These are phyloP conservation scores for Betula pendula DNA, from an alignment of 306 rosid genomes.

Conservation along the genomic window DNA sequence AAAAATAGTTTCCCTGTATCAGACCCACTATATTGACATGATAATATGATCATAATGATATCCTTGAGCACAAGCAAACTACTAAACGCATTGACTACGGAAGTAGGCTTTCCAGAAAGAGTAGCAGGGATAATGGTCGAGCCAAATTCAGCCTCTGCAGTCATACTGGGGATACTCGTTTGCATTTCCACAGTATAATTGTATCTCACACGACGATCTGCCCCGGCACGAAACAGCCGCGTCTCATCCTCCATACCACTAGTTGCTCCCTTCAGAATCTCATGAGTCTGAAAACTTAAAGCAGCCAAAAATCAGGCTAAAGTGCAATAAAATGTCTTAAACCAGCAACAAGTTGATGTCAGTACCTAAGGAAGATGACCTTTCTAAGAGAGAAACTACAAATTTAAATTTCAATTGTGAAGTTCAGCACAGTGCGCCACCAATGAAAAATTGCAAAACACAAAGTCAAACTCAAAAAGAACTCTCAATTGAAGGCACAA, in stretches of 20 bases:
- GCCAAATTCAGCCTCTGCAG: conserved; percentile 57
- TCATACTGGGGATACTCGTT: conserved; percentile 38
- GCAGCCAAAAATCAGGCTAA: conserved; percentile 38
- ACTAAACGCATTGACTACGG: conserved; percentile 50
- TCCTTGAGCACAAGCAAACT: conserved; percentile 73
- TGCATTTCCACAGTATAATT: conserved; percentile 35
- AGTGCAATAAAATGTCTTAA: conserved; percentile 28
- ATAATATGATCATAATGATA: conserved; percentile 50
- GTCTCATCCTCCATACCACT: conserved; percentile 57
- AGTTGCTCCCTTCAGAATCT: conserved; percentile 62
- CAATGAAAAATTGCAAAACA: background rate
- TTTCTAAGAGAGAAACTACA: background rate
- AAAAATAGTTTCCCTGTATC: conserved; percentile 68
- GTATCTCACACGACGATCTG: conserved; percentile 43
- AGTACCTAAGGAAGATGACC: background rate
- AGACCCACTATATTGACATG: conserved; percentile 44
- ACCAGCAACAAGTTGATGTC: conserved; percentile 20
- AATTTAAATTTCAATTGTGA: background rate
- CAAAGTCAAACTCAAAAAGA: background rate
- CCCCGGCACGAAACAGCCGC: conserved; percentile 61
- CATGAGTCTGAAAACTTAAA: conserved; percentile 66
- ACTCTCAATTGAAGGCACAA: background rate
- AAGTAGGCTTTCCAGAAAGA: conserved; percentile 57
- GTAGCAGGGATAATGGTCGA: conserved; percentile 53
- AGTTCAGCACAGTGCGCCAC: background rate